Conservation (phyloP, 2,329 filamentous ascomycete genomes). For the Botryotinia narcissicola region DNA sequence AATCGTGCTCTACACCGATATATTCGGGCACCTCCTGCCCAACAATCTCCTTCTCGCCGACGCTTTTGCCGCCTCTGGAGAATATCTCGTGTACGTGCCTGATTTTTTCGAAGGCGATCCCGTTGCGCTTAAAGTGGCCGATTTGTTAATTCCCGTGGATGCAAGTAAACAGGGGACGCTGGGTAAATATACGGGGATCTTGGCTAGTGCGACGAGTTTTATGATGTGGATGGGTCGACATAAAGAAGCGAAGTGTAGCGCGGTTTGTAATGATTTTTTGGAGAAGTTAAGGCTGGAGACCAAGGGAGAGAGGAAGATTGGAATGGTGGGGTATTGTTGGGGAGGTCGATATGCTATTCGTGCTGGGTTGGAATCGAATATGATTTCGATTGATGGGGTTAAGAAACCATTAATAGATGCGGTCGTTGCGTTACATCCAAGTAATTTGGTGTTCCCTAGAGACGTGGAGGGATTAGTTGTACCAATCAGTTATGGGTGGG, state of each 20-base stretch:
- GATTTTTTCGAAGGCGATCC: conserved; percentile 40
- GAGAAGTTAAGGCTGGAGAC: neutral
- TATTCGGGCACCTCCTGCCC: conserved; percentile 36
- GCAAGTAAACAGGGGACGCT: conserved; percentile 39
- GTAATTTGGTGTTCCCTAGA: conserved; percentile 39
- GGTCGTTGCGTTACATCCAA: conserved; percentile 34
- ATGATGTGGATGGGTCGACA: conserved; percentile 40
- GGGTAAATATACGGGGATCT: conserved; percentile 42
- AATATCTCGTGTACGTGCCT: conserved; percentile 39
- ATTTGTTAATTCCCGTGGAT: conserved; percentile 41
- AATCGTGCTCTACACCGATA: conserved; percentile 38
- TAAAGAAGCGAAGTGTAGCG: conserved; percentile 36
- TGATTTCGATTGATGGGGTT: conserved; percentile 40
- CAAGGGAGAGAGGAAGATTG: conserved; percentile 36
- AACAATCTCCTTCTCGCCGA: conserved; percentile 40
- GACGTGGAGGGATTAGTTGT: conserved; percentile 39
- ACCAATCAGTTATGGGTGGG: conserved; percentile 39
- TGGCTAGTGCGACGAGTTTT: conserved; percentile 38
- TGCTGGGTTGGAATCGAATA: conserved; percentile 36
- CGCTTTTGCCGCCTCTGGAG: conserved; percentile 36
- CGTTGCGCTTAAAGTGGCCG: conserved; percentile 38
- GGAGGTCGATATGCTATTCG: conserved; percentile 40
- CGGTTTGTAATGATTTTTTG: conserved; percentile 35
- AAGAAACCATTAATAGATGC: neutral
- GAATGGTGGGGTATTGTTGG: conserved; percentile 42